These are phyloP conservation scores for Trichoderma arundinaceum DNA, from an alignment of 2,329 filamentous ascomycete species.

Conservation along the genomic window DNA sequence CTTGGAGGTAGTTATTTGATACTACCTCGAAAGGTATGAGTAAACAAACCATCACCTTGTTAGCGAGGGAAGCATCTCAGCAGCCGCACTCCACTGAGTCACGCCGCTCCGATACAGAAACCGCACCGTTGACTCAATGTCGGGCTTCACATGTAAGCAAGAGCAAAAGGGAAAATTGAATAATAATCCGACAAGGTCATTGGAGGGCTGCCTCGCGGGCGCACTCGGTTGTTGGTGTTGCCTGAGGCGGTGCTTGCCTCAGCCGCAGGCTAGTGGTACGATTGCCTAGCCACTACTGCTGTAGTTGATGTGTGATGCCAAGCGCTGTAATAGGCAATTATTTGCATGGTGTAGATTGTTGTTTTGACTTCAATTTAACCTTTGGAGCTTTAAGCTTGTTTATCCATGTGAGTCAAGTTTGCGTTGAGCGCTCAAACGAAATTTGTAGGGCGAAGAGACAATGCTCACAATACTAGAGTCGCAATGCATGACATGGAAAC, in stretches of 20 bases:
- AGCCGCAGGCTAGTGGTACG: conserved; percentile 9
- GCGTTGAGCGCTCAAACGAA: too few relatives aligned
- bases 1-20: too few relatives aligned
- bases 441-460: too few relatives aligned
- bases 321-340: too few relatives aligned
- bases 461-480: too few relatives aligned
- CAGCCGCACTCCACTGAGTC: conserved; percentile 10
- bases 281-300: not conserved
- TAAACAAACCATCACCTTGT: not conserved
- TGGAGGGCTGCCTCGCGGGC: conserved; percentile 4
- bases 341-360: too few relatives aligned
- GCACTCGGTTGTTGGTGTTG: not conserved
- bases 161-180: not conserved
- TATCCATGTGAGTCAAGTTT: too few relatives aligned
- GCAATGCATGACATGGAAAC: too few relatives aligned
- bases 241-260: conserved; percentile 23
- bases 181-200: not conserved
- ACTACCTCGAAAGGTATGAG: too few relatives aligned
- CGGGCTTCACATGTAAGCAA: not conserved
- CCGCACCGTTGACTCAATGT: conserved; percentile 11
- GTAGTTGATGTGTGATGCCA: too few relatives aligned
- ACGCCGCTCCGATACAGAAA: conserved; percentile 24
- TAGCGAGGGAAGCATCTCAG: not conserved
- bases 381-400: too few relatives aligned
- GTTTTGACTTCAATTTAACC: too few relatives aligned